Base-by-base conservation (phyloP, 352 stramenopile genomes). In the Phytophthora podocarpi region DNA sequence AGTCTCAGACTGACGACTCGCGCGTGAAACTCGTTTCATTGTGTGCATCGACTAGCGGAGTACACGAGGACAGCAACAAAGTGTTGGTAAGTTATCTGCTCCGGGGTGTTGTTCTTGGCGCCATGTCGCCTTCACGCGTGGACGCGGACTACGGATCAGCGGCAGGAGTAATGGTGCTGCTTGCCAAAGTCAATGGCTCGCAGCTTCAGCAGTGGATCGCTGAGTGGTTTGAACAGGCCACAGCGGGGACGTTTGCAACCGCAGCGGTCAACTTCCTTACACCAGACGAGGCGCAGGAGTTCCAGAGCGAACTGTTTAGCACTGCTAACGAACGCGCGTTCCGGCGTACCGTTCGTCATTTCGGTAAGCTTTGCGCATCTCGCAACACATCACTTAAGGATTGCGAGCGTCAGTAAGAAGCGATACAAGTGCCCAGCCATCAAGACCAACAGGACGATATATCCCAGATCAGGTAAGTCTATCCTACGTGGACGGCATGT, bases 101-200 rank as follows among this genome's bases (percentile, higher is more conserved):
- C 20, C 68, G 68, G 7, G 85, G 85, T 16, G 65, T 93, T 26
- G 85, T 91, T 37, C 60, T 94, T 23, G 82, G 83, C 1, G 57
- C 78, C 0, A 73, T 93, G 23, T 71, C 80, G 5, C 69, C 74
- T 9, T 78, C 77, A 24, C 83, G 87, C 2, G 71, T 96, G 9
- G 87, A 96, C n/a, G 80, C 82, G 2, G 87, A 96, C 30, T 89
- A 85, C 30, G 87, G 87, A 15, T 96, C 87, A 30, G 76, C 83
- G 15, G 87, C 85, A 31, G 78, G 87, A 11, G 72, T 94, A 15
- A 59, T 94, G 16, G 67, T 93, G 23, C 83, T 85, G 23, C 58
- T 96, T 10, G 85, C 82, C 4, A 90, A 91, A 50, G 43, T 88
- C 7, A 65, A 91, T 34, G 87, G 85, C 3, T 32, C 67, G 34